Evolutionary conservation across 2,329 filamentous ascomycete genomes (phyloP), one percentile per base, ranked within the genome.

Genomic region (Diaporthe caulivora): DNA sequence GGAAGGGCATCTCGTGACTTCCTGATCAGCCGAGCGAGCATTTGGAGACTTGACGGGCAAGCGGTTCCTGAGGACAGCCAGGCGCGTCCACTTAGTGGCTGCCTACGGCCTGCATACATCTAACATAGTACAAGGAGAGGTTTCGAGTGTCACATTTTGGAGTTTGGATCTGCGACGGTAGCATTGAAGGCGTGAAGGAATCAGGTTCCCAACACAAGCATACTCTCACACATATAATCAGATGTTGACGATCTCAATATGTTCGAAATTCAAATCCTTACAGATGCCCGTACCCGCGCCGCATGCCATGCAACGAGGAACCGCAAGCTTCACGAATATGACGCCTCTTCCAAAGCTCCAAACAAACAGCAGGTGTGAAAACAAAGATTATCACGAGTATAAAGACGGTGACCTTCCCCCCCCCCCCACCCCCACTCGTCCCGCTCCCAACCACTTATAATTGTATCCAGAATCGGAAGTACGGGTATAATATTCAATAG

Each of bases 21-120:
- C 17, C n/a, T 24, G 21, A 51, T 18, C 10, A 4, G 49, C 3
- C 21, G 49, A 18, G 60, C 40, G 24, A 49, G 62, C 44, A 37
- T 67, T 10, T n/a, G 31, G 26, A 53, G 7, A 26, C 7, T 51
- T 26, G 3, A 18, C 15, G 62, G 10, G 7, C 26, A 13, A 53
- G 26, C 47, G 31, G 21, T 53, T 40, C 47, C 15, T 31, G 31
- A 37, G 7, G 24, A 67, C 62, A 40, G 29, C 44, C n/a, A 24
- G 29, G 10, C 60, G 26, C 21, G 40, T 31, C 26, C 29, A 67
- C n/a, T 26, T 11, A 3, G 44, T 29, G 44, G 29, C 62, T 53
- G 62, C 29, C 37, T 8, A 40, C 47, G 62, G 62, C 44, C 26
- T 67, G 62, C 62, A 67, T 53, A 67, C 62, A 53, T 51, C 62